A percentile compares a stretch with the other conserved stretches of the same genome.
Conservation (phyloP, 768 basidiomycete species). For the Phylloporus sp. region DNA sequence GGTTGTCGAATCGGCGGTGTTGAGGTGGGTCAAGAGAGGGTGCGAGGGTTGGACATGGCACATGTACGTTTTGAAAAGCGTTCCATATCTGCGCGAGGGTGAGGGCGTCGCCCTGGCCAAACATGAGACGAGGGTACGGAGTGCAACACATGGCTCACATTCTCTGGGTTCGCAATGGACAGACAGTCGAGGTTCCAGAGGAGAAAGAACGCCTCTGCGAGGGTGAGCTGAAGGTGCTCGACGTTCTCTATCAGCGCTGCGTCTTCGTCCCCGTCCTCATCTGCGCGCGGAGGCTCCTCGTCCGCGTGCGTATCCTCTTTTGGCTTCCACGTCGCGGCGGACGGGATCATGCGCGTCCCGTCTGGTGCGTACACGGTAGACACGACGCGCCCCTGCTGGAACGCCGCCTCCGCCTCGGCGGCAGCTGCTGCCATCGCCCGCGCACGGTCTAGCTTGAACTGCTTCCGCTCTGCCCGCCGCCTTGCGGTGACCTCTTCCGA, state of each 20-base stretch:
- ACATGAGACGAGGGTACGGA: background rate
- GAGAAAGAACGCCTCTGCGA: conserved; percentile 88
- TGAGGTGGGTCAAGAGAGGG: conserved; percentile 23
- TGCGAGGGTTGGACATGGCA: conserved; percentile 37
- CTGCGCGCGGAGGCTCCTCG: conserved; percentile 12
- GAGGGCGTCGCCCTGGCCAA: conserved; percentile 49
- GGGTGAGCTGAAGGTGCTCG: conserved; percentile 88
- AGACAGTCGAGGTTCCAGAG: conserved; percentile 82
- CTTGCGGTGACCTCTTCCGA: conserved; percentile 90
- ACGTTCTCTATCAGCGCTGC: conserved; percentile 63
- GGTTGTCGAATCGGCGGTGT: conserved; percentile 73
- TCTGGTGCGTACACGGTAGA: conserved; percentile 55
- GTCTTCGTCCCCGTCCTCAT: conserved; percentile 34
- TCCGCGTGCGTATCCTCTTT: conserved; percentile 20
- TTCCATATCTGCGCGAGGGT: conserved; percentile 58
- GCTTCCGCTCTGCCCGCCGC: conserved; percentile 81
- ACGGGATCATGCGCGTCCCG: conserved; percentile 52
- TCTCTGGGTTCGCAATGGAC: conserved; percentile 67
- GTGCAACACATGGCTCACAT: conserved; percentile 19
- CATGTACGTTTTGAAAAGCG: conserved; percentile 56
- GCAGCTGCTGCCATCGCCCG: conserved; percentile 79
- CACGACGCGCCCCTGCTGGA: conserved; percentile 65
- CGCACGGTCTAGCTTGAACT: conserved; percentile 92
- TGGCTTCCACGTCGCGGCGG: conserved; percentile 78
- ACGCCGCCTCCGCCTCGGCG: conserved; percentile 74